Conservation (phyloP, 192 early-diverging fungal genomes). For the Linnemannia exigua region DNA sequence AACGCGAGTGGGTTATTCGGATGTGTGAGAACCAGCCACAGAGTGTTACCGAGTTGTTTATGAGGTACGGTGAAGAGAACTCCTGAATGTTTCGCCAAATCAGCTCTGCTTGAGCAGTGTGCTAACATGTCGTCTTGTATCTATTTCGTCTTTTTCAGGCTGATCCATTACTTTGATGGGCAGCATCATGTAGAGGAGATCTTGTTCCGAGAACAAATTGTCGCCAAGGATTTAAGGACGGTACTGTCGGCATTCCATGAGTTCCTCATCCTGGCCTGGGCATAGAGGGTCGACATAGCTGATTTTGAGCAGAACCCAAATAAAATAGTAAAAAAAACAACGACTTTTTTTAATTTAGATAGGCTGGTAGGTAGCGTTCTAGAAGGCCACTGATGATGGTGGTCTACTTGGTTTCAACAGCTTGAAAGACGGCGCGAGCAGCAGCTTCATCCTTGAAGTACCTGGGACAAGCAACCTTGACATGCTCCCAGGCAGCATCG, state of each 20-base stretch:
- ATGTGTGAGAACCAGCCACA: slow-evolving; percentile 68
- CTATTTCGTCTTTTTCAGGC: slow-evolving; percentile 43
- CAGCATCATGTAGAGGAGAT: slow-evolving; percentile 87
- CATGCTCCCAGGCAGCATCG: slow-evolving; percentile 70
- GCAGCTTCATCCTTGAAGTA: slow-evolving; percentile 49
- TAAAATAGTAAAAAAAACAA: not conserved
- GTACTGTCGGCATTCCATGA: slow-evolving; percentile 45
- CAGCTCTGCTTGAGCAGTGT: not conserved
- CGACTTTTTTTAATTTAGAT: no score
- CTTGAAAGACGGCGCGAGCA: not conserved
- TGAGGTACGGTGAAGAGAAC: slow-evolving; percentile 51
- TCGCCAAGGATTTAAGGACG: slow-evolving; percentile 53
- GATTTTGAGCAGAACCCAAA: not conserved
- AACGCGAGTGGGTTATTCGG: slow-evolving; percentile 64
- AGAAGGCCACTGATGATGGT: no score
- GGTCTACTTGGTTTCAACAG: not conserved
- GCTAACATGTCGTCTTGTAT: not conserved
- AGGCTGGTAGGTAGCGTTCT: no score
- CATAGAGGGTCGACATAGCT: not conserved
- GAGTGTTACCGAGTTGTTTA: slow-evolving; percentile 68
- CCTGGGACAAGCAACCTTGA: slow-evolving; percentile 44
- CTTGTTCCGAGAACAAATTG: slow-evolving; percentile 57
- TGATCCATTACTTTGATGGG: slow-evolving; percentile 84
- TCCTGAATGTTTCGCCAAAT: no score
- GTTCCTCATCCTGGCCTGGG: slow-evolving; percentile 51